A percentile compares a stretch with the other conserved stretches of the same genome.
These are phyloP conservation scores for Cinnamomum micranthum DNA, from an alignment of 164 flowering plant genomes.

Conservation along the genomic window DNA sequence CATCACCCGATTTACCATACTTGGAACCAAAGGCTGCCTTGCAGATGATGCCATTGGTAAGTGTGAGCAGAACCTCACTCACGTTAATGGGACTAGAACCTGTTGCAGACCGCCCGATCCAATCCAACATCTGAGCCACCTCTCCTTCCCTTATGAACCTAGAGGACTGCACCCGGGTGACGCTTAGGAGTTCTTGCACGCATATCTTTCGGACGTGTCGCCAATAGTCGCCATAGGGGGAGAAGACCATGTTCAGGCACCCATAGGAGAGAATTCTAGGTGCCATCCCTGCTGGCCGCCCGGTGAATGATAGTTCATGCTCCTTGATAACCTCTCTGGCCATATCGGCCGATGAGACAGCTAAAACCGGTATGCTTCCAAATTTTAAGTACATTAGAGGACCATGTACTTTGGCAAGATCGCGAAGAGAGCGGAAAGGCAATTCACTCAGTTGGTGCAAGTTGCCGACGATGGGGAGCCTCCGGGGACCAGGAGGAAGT, in stretches of 20 bases:
- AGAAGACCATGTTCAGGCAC: constrained; percentile 11
- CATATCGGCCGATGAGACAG: constrained; percentile 10
- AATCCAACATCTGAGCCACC: not conserved
- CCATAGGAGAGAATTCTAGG: constrained; percentile 10
- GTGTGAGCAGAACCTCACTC: constrained; percentile 17
- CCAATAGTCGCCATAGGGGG: constrained; percentile 15
- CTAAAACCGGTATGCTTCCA: constrained; percentile 7
- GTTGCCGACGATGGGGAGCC: constrained; percentile 18
- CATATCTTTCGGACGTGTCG: constrained; percentile 10
- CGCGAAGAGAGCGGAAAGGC: constrained; percentile 15
- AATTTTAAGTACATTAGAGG: constrained; percentile 9
- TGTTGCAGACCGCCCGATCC: not conserved
- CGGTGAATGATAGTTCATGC: constrained; percentile 5
- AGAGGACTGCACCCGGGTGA: constrained; percentile 7
- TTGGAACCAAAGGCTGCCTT: constrained; percentile 31
- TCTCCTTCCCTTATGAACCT: constrained; percentile 6
- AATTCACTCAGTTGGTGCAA: constrained; percentile 21
- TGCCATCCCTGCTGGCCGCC: constrained; percentile 5
- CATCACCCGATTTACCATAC: constrained; percentile 2
- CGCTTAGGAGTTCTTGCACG: constrained; percentile 8
- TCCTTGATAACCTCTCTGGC: constrained; percentile 10
- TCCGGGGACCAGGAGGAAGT: constrained; percentile 10
- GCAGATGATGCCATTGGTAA: constrained; percentile 22
- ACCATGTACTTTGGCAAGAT: constrained; percentile 14
- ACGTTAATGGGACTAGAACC: constrained; percentile 14